Evolutionary conservation across 1,139 yeast species (phyloP), one percentile per base, ranked within the genome.

Genomic region (Lodderomyces orthopsilosis): DNA sequence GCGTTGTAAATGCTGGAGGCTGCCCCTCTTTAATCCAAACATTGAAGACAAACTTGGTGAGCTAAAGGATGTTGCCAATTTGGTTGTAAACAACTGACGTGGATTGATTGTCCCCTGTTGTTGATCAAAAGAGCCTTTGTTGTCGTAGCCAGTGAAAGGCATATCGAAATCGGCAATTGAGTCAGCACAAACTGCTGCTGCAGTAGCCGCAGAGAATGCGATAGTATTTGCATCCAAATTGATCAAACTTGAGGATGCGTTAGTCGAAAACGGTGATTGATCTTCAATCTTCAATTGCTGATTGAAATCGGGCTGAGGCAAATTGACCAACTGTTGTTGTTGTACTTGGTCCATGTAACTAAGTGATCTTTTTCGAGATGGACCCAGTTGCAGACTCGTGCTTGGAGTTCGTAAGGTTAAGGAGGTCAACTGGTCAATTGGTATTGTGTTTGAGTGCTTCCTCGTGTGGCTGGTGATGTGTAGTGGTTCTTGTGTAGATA

Each of bases 31-130:
- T 1, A 40, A 34, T 4, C 49, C 49, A 47, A 53, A 37, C 38
- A 50, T 28, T 5, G 51, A 43, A 3, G 52, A 39, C 23, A 50
- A 50, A 23, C 48, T 49, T 4, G 55, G 55, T 4, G 55, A 50
- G 18, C 52, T 50, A 40, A 48, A 49, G 13, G 55, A 48, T 18
- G 50, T 50, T 10, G 52, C 45, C 19, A 50, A 42, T 36, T 43
- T 49, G 23, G 43, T 41, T n/a, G 50, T 53, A 32, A 65, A 54
- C 19, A 67, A 52, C 43, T 67, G 66, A 33, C 62, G 56, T 3
- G 74, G 74, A 46, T 68, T 65, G 35, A 68, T 62, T 6, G 73
- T 67, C 35, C 61, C 53, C 40, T 61, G 62, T 26, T 37, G 40
- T 14, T 18, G 34, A 14, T 28, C 32, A 28, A 28, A 14, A 5